A percentile compares a stretch with the other conserved stretches of the same genome.
phyloP scores from a whole-genome alignment of 148 eudicot genomes.

The Hydrangea macrophylla region DNA sequence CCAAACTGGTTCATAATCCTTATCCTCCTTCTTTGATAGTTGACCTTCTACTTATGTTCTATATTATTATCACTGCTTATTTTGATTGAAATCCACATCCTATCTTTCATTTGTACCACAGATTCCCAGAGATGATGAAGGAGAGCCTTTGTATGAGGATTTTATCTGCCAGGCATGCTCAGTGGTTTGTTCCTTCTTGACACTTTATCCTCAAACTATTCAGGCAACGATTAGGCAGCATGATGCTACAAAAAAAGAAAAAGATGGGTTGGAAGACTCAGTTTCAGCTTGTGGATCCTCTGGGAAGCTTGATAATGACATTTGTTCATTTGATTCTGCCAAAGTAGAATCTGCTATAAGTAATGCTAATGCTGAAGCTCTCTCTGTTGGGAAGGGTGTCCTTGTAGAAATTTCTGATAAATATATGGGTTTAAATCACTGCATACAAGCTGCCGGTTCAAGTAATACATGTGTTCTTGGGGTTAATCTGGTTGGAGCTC shows the following conservation, averaged over 20 bases:
- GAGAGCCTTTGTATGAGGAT: conserved; percentile 80
- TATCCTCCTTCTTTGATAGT: neutral
- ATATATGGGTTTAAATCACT: conserved; percentile 15
- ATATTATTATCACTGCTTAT: neutral
- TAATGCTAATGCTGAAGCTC: conserved; percentile 21
- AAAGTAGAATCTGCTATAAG: conserved; percentile 9
- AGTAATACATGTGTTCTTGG: conserved; percentile 48
- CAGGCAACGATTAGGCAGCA: conserved; percentile 42
- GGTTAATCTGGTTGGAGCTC: conserved; percentile 42
- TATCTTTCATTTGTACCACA: conserved; percentile 20
- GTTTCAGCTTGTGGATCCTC: conserved; percentile 29
- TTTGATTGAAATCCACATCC: neutral
- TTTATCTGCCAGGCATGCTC: conserved; percentile 78
- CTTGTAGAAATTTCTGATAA: conserved; percentile 27
- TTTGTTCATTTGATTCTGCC: conserved; percentile 15
- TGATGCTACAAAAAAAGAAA: conserved; percentile 46
- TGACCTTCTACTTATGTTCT: neutral
- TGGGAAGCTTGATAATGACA: conserved; percentile 28
- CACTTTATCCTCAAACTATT: conserved; percentile 57
- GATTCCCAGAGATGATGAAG: conserved; percentile 94
- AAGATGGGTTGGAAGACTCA: conserved; percentile 45
- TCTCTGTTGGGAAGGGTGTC: conserved; percentile 24
- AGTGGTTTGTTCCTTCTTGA: conserved; percentile 61
- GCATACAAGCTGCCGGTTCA: conserved; percentile 37
- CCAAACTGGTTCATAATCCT: neutral